Base-by-base conservation (phyloP, 2,329 filamentous ascomycete species). In the Fusarium brevicatenulatum region DNA sequence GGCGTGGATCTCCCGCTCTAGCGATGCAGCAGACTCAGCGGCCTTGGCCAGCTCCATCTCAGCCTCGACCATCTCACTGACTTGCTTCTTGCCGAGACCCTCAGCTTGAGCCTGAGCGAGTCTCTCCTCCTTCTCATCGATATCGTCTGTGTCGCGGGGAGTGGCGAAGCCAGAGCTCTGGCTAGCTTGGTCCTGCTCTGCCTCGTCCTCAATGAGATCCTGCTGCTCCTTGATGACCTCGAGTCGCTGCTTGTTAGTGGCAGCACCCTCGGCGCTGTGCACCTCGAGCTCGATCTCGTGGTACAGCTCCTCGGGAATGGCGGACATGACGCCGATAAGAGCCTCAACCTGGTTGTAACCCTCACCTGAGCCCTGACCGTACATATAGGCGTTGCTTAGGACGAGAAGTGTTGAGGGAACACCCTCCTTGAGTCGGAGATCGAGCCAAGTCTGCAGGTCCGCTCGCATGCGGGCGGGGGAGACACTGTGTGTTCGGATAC, bases 251-350 rank as follows among this genome's bases (percentile, higher is more conserved):
- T 97, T 98, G 90, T 99, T 99, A 74, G 96, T 99, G 30, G 96
- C 96, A 16, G 95, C 95, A 70, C 96, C 96, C 85, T 99, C 96
- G 54, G 95, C 95, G 70, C 92, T 97, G 87, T 98, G 94, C 15
- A 99, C 95, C 85, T 99, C 96, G 37, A 99, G 92, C 84, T 98
- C 96, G 72, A 99, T 98, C 86, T 99, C 96, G 87, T 99, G 96
- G 93, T 97, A 99, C 44, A 99, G 88, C 83, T 99, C 96, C 83
- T 99, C 96, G 7, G 96, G 96, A 71, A 99, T 98, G 68, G 93
- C 95, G 44, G 94, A 97, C 44, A 99, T 87, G 9, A 99, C 96
- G 62, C 95, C 93, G 68, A 95, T 94, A 54, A 99, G 89, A 2
- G 96, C 95, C 75, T 98, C 95, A 66, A 99, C 95, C 85, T 98